These are phyloP conservation scores for Pulveroboletus sp. DNA, from an alignment of 768 basidiomycete species.

Conservation along the genomic window DNA sequence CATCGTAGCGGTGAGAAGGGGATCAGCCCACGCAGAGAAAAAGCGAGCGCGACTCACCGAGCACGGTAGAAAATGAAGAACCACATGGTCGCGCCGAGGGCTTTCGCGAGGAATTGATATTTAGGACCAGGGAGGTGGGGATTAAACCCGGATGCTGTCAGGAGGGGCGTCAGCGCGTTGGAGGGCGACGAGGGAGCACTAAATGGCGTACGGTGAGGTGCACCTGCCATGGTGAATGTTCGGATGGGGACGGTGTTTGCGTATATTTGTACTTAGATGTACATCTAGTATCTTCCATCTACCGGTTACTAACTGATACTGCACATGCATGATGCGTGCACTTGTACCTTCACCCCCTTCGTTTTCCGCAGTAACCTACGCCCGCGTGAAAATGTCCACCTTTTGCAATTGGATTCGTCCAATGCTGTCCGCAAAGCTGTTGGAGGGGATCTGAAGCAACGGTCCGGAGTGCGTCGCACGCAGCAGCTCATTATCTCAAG, in stretches of 20 bases:
- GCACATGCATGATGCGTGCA: too few species aligned
- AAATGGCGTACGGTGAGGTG: slow-evolving; percentile 26
- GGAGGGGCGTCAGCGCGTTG: slow-evolving; percentile 2
- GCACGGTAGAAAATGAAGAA: slow-evolving; percentile 98
- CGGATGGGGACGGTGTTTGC: slow-evolving; percentile 21
- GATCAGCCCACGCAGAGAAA: background rate
- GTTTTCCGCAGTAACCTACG: too few species aligned
- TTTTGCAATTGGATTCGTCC: too few species aligned
- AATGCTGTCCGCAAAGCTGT: too few species aligned
- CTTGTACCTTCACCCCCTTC: too few species aligned
- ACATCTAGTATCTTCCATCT: background rate
- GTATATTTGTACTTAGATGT: slow-evolving; percentile 17
- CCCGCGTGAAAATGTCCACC: too few species aligned
- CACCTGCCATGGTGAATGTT: slow-evolving; percentile 33
- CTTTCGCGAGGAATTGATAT: slow-evolving; percentile 77
- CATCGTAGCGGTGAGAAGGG: background rate
- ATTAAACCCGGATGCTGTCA: slow-evolving; percentile 71
- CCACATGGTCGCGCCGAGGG: slow-evolving; percentile 93
- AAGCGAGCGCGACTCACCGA: slow-evolving; percentile 53
- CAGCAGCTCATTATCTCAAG: too few species aligned
- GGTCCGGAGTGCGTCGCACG: too few species aligned
- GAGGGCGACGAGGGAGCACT: background rate
- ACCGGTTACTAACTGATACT: too few species aligned
- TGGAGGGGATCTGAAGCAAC: too few species aligned
- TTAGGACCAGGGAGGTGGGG: slow-evolving; percentile 79